Conservation (phyloP, 2,329 filamentous ascomycete genomes). For the Exophiala sp. region DNA sequence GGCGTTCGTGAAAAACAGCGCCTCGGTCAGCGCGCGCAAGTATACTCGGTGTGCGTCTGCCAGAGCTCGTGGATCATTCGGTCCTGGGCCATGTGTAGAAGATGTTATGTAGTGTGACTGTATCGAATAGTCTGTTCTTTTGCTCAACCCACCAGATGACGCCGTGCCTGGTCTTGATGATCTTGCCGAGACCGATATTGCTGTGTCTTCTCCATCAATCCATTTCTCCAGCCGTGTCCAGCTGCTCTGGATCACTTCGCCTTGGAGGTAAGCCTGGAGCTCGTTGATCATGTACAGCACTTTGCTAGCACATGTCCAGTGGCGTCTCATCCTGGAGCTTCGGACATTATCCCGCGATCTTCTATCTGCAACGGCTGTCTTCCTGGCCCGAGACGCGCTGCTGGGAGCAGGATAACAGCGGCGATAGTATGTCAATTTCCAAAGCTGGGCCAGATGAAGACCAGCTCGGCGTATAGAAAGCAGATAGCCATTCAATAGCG, state of each 20-base stretch:
- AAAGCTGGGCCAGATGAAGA: constrained; percentile 74
- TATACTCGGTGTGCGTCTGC: constrained; percentile 73
- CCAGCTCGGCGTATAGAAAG: constrained; percentile 80
- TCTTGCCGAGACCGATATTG: constrained; percentile 27
- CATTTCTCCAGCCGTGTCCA: constrained; percentile 75
- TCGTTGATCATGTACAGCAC: constrained; percentile 86
- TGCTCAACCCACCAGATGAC: constrained; percentile 15
- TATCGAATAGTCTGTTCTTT: constrained; percentile 11
- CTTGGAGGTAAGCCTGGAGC: constrained; percentile 80
- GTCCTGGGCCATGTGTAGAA: neutral
- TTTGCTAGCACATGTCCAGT: constrained; percentile 86
- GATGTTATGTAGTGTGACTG: neutral
- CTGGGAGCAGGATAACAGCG: constrained; percentile 69
- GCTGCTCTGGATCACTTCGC: constrained; percentile 73
- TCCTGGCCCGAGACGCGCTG: constrained; percentile 55
- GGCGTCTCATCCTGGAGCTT: constrained; percentile 63
- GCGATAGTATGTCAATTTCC: constrained; percentile 75
- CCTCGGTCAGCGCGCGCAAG: constrained; percentile 56
- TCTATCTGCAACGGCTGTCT: constrained; percentile 55
- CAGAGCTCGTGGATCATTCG: constrained; percentile 70
- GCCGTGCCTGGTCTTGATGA: constrained; percentile 38
- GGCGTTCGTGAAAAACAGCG: constrained; percentile 40
- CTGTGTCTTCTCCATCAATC: constrained; percentile 50
- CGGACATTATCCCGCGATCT: constrained; percentile 60
- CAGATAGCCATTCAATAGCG: constrained; percentile 79